Base-by-base conservation (phyloP, 352 stramenopile species). In the Pythium aphanidermatum region DNA sequence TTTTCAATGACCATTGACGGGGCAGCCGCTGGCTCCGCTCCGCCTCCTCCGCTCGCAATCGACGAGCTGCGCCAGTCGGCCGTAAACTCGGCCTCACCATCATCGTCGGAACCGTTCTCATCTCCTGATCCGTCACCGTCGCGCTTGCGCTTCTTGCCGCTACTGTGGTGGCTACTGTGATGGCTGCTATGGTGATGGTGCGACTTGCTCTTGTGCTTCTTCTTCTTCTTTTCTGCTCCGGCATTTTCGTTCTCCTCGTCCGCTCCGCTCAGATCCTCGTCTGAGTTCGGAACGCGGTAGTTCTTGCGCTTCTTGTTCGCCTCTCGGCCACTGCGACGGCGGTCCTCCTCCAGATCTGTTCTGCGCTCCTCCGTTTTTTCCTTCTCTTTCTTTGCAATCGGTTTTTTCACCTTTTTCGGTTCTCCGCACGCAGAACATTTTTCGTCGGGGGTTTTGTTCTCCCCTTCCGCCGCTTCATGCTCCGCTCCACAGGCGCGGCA, bases 1-100 rank as follows among this genome's bases (percentile, higher is more conserved):
- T 92, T 90, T 41, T 95, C 83, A 46, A 95, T 95, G 3, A 91
- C 73, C 80, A 92, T 89, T 1, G 56, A 75, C 4, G 76, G 33
- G n/a, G n/a, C n/a, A n/a, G n/a, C n/a, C 24, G 36, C 38, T 1
- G 14, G 25, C 2, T 17, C 36, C 0, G 24, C 21, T 12, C 39
- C 17, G 53, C 45, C 29, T 62, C 12, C 3, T 20, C 13, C 20
- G 11, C 25, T 21, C 2, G 28, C 36, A 16, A 32, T 28, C 14
- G 19, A 17, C 36, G n/a, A 12, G 19, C 6, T n/a, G 14, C n/a
- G 43, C 40, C 31, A 21, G 34, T 17, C 26, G 14, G 4, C 17
- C 19, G 56, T 30, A 24, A 57, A 63, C 47, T 67, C 54, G 44
- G 46, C 47, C 26, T 67, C 52, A 13, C 45, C 48, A 7, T 55